phyloP scores from a whole-genome alignment of 2,329 filamentous ascomycete genomes.

The Dactylonectria macrodidyma region DNA sequence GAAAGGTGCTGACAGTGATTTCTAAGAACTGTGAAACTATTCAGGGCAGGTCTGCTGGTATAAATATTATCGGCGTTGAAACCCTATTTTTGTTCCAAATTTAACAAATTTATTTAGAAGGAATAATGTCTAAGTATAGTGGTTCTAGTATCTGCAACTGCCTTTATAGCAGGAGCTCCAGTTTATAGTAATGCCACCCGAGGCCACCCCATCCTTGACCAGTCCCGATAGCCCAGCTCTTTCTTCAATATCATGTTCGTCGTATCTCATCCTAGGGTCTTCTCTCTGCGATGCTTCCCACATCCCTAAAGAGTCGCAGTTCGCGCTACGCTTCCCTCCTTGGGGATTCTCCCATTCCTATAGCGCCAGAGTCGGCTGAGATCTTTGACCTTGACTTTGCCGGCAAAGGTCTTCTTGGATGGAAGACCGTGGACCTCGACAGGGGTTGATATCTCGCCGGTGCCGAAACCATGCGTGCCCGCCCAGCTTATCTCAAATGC shows the following conservation, averaged over 20 bases:
- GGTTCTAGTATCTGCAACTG: too few relatives aligned
- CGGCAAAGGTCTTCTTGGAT: slow-evolving; percentile 47
- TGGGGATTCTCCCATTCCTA: slow-evolving; percentile 70
- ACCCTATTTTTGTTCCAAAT: too few relatives aligned
- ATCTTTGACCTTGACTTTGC: slow-evolving; percentile 68
- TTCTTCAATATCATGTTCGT: neutral
- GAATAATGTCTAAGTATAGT: neutral
- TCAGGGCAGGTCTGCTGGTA: too few relatives aligned
- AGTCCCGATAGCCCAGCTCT: neutral
- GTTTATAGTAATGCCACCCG: neutral
- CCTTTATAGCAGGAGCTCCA: neutral
- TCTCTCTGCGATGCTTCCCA: slow-evolving; percentile 15
- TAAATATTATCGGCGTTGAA: too few relatives aligned
- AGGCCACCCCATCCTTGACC: neutral
- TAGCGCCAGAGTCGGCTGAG: slow-evolving; percentile 75
- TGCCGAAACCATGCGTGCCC: slow-evolving; percentile 56
- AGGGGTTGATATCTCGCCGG: slow-evolving; percentile 51
- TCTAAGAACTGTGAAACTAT: too few relatives aligned
- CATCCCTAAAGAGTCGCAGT: slow-evolving; percentile 56
- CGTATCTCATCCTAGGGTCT: neutral
- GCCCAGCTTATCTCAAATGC: slow-evolving; percentile 64
- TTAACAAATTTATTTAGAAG: neutral
- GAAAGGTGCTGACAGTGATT: too few relatives aligned
- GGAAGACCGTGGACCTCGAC: slow-evolving; percentile 57
- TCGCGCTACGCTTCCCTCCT: slow-evolving; percentile 58